Evolutionary conservation across 129 eudicot genomes (phyloP).

Genomic region (Tanacetum coccineum): DNA sequence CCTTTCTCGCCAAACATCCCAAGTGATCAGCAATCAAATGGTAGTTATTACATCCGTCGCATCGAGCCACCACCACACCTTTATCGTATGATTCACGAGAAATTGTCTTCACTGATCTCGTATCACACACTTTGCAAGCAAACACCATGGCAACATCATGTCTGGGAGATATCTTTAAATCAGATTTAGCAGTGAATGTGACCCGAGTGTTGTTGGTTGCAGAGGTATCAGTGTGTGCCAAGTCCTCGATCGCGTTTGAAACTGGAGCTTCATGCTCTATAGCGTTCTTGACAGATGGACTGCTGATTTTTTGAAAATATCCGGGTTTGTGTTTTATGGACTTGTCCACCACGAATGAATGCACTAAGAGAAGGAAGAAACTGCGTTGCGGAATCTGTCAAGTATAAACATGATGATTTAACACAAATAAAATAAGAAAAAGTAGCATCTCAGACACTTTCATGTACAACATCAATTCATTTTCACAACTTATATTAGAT

Average conservation of each 20-base stretch:
- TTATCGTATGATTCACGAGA: slow-evolving; percentile 87
- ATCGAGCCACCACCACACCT: slow-evolving; percentile 86
- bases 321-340: slow-evolving; percentile 28
- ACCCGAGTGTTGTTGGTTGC: slow-evolving; percentile 19
- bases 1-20: slow-evolving; percentile 85
- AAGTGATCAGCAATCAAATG: slow-evolving; percentile 83
- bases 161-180: slow-evolving; percentile 60
- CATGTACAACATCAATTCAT: no score
- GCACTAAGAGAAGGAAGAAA: slow-evolving; percentile 38
- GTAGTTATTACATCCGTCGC: slow-evolving; percentile 77
- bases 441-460: no score
- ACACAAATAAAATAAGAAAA: not conserved
- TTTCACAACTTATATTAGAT: no score
- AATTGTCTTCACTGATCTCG: slow-evolving; percentile 69
- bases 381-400: slow-evolving; percentile 31
- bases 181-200: slow-evolving; percentile 44
- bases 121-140: slow-evolving; percentile 84
- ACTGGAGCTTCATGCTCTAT: slow-evolving; percentile 26
- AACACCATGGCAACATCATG: slow-evolving; percentile 85
- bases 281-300: slow-evolving; percentile 16
- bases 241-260: slow-evolving; percentile 22
- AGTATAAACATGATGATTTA: not conserved
- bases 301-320: slow-evolving; percentile 42
- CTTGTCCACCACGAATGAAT: slow-evolving; percentile 20
- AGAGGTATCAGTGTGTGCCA: slow-evolving; percentile 18